A percentile compares a stretch with the other conserved stretches of the same genome.
These are phyloP conservation scores for Dactylellina cionopaga DNA, from an alignment of 2,329 filamentous ascomycete species.

Conservation along the genomic window DNA sequence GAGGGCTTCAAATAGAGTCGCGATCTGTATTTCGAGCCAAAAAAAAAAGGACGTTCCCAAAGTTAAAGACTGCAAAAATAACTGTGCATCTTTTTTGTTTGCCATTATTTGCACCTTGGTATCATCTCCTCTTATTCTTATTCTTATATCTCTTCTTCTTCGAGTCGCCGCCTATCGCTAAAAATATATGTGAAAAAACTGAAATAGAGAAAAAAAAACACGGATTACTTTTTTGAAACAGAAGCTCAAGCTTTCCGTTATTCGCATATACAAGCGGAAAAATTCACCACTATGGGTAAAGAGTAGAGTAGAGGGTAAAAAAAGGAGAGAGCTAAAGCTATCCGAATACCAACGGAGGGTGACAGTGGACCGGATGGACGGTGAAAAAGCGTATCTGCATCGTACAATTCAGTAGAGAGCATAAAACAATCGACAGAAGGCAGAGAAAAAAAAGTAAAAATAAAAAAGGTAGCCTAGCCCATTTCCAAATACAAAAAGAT, in stretches of 20 bases:
- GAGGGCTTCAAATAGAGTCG: too few relatives aligned
- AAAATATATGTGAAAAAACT: too few relatives aligned
- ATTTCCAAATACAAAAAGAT: constrained; percentile 55
- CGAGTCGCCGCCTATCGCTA: too few relatives aligned
- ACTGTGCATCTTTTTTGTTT: too few relatives aligned
- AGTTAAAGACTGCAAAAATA: too few relatives aligned
- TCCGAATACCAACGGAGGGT: too few relatives aligned
- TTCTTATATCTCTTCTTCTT: too few relatives aligned
- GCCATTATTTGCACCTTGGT: too few relatives aligned
- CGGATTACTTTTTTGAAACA: constrained; percentile 26
- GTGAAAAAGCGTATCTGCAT: not conserved
- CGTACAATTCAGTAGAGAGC: not conserved
- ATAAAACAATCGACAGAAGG: constrained; percentile 18
- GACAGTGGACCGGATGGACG: not conserved
- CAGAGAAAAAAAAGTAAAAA: constrained; percentile 35
- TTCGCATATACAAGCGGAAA: constrained; percentile 9
- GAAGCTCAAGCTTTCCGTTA: not conserved
- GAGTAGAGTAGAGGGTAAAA: not conserved
- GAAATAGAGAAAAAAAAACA: not conserved
- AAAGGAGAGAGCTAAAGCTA: constrained; percentile 9
- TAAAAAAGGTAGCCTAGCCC: constrained; percentile 51
- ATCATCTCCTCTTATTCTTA: too few relatives aligned
- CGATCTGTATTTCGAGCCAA: too few relatives aligned
- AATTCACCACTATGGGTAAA: not conserved
- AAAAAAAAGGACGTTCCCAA: too few relatives aligned